These are phyloP conservation scores for Nepenthes alata DNA, from an alignment of 179 eudicot genomes.

Conservation along the genomic window DNA sequence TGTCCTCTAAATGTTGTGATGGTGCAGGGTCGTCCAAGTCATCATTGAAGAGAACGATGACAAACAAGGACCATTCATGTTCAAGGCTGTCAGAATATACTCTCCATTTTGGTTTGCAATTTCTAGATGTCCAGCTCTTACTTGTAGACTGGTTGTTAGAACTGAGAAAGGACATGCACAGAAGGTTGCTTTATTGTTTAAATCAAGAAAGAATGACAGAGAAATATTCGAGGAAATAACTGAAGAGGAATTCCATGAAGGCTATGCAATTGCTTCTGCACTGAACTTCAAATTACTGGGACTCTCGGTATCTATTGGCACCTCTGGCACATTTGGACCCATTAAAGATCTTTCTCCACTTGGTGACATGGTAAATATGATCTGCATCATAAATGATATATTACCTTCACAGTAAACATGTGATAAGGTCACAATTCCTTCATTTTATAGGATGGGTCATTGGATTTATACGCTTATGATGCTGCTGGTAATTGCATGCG, in stretches of 20 bases:
- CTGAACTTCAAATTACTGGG: constrained; percentile 70
- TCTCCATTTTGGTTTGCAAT: constrained; percentile 80
- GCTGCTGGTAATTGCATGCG: constrained; percentile 68
- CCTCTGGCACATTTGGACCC: constrained; percentile 55
- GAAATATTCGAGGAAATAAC: constrained; percentile 58
- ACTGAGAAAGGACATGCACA: constrained; percentile 22
- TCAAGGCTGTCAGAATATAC: constrained; percentile 61
- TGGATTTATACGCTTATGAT: constrained; percentile 69
- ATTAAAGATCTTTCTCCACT: constrained; percentile 75
- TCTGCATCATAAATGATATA: constrained; percentile 3
- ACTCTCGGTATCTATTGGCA: constrained; percentile 51
- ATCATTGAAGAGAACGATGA: constrained; percentile 66
- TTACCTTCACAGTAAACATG: not conserved
- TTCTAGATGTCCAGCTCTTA: constrained; percentile 79
- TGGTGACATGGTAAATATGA: constrained; percentile 67
- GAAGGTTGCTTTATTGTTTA: constrained; percentile 40
- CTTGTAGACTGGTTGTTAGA: constrained; percentile 45
- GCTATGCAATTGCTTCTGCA: constrained; percentile 75
- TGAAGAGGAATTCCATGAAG: constrained; percentile 82
- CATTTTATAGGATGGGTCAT: constrained; percentile 67
- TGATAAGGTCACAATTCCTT: not conserved
- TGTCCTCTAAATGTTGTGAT: constrained; percentile 4
- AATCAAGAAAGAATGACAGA: constrained; percentile 32
- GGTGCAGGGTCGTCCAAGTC: constrained; percentile 69
- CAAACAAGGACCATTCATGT: constrained; percentile 44